Evolutionary conservation across 2,329 filamentous ascomycete species (phyloP), one percentile per base, ranked within the genome.

Genomic region (Botrytis pseudocinerea): DNA sequence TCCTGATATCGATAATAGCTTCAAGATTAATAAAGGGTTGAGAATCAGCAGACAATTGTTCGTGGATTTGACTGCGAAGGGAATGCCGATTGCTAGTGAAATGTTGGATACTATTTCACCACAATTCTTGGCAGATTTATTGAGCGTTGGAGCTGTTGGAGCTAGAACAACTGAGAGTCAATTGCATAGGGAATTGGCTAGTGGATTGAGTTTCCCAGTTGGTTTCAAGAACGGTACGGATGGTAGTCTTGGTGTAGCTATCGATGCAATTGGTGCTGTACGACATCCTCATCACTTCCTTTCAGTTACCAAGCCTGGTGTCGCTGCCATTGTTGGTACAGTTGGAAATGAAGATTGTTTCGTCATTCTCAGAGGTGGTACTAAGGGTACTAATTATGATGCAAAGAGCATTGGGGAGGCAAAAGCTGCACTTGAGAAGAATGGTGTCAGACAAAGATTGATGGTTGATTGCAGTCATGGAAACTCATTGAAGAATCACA

Each of bases 201-300:
- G 93, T 70, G 96, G 96, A 80, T 87, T 98, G 51, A 97, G 93
- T 78, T 98, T 98, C 92, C 96, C 96, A 2, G 94, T 99, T 18
- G 96, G 96, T 69, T 99, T 99, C 92, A 99, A 99, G 89, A 99
- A 99, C 83, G 96, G 96, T 76, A 99, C 96, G 46, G 96, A 99
- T 82, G 96, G 96, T 69, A 92, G 91, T 14, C 85, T 98, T 65
- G 89, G 91, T 73, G 95, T 98, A 6, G 95, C 96, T 20, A 93
- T 98, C 78, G 96, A 99, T 82, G 96, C 96, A 69, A 97, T 98
- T 82, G 94, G 95, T 75, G 93, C 96, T 25, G 95, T 97, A 69
- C 91, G 89, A 82, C 93, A 97, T 81, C 93, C 94, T 25, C 96
- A 99, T 81, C 94, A 98, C 86, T 98, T 99, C 88, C 88, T 99